Percentiles rank a stretch among this genome's conserved stretches.
These are phyloP conservation scores for Candida krabiensis DNA, from an alignment of 805 yeast species.

Conservation along the genomic window DNA sequence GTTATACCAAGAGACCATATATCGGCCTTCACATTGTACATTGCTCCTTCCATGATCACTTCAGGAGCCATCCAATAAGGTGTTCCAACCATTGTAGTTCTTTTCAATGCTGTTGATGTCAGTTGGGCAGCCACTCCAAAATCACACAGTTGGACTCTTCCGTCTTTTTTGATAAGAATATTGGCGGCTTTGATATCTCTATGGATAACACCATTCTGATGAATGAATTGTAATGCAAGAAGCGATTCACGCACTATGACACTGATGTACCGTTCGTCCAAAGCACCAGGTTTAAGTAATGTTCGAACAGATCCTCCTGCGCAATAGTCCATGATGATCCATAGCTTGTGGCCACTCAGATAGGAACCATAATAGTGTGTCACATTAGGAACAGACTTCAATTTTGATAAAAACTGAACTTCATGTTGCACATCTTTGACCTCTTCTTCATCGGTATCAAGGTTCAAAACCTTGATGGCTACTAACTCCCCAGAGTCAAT, in stretches of 20 bases:
- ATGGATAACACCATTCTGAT: conserved; percentile 88
- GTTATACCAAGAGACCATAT: conserved; percentile 98
- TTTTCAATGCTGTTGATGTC: conserved; percentile 67
- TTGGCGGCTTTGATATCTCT: conserved; percentile 97
- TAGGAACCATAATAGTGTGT: conserved; percentile 91
- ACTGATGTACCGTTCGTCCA: conserved; percentile 82
- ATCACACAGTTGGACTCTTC: conserved; percentile 89
- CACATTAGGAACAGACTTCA: conserved; percentile 85
- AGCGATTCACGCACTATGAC: conserved; percentile 84
- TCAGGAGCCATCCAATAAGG: conserved; percentile 99
- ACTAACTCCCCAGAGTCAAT: conserved; percentile 71
- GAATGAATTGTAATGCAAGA: conserved; percentile 77
- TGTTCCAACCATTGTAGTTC: conserved; percentile 95
- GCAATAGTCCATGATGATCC: conserved; percentile 98
- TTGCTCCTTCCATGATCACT: conserved; percentile 87
- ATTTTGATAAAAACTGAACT: conserved; percentile 77
- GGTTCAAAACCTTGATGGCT: conserved; percentile 89
- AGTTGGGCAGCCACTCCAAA: conserved; percentile 98
- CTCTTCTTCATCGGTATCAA: conserved; percentile 93
- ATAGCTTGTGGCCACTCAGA: conserved; percentile 82
- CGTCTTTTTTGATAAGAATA: conserved; percentile 78
- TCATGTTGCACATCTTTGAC: conserved; percentile 94
- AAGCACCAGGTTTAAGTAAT: conserved; percentile 76
- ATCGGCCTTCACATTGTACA: conserved; percentile 89
- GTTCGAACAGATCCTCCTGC: conserved; percentile 95